Base-by-base conservation (phyloP, 768 basidiomycete genomes). In the Hypholoma fasciculare region DNA sequence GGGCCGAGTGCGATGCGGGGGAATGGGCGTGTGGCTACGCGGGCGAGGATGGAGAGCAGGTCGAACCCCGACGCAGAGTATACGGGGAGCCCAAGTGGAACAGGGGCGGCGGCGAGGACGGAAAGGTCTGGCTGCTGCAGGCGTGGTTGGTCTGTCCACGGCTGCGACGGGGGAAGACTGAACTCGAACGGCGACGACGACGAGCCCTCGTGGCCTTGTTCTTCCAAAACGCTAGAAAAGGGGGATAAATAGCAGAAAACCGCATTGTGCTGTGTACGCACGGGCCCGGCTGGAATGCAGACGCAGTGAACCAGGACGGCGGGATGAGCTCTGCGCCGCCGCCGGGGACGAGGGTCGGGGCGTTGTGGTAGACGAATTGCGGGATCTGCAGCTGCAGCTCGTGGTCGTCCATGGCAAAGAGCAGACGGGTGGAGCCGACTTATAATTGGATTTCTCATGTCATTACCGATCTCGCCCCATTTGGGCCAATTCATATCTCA, bases 1-100 rank as follows among this genome's bases (percentile, higher is more conserved):
- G 96, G 94, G 14, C 97, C 96, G 16, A 98, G 82, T 9, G 78
- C 73, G 43, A 98, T 82, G 57, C 77, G 83, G 1, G 94, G 92
- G 64, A 89, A 82, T 0, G 85, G 85, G 6, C 96, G 82, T 14
- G 78, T 82, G 6, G 82, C 87, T 7, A 98, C 88, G 7, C 92
- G 82, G 9, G 89, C 81, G 26, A 98, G 81, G 44, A 97, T 80
- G 27, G 88, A 84, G 47, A 98, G 76, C 49, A 96, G 79, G 70
- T 98, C 96, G 62, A 97, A 97, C 2, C 96, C 97, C 0, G 92
- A 90, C 1, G 87, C 77, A 1, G 94, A 95, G 74, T 99, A 99
- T 2, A 98, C 79, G 2, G 89, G 86, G 19, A 80, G 69, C 8
- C 74, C 57, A 42, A 54, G 54, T 12, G 65, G 54, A 13, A 61